phyloP scores from a whole-genome alignment of 257 asterid genomes.

The Primulina eburnea region DNA sequence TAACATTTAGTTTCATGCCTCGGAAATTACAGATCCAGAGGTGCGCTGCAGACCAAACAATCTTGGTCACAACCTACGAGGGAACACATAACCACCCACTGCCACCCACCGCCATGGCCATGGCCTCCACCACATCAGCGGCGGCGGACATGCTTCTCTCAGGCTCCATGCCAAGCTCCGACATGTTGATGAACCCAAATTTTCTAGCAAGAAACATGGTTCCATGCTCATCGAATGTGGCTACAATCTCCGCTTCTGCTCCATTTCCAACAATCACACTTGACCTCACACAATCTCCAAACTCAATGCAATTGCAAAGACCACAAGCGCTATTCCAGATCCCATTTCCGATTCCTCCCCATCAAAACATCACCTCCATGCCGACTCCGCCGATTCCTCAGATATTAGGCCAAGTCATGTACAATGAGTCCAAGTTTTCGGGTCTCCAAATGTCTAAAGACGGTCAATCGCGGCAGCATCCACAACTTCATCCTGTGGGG shows the following conservation, averaged over 20 bases:
- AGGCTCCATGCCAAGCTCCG: constrained; percentile 47
- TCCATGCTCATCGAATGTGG: constrained; percentile 8
- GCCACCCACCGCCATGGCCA: constrained; percentile 75
- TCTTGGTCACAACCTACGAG: constrained; percentile 84
- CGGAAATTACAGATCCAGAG: constrained; percentile 65
- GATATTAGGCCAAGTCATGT: not conserved
- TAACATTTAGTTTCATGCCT: not conserved
- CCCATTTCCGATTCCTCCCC: not conserved
- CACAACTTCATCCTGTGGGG: not conserved
- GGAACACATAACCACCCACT: constrained; percentile 90
- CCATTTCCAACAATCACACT: constrained; percentile 74
- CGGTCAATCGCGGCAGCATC: not conserved
- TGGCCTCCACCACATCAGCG: constrained; percentile 94
- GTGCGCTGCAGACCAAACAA: constrained; percentile 66
- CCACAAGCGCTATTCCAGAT: not conserved
- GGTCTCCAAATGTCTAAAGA: not conserved
- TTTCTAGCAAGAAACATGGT: not conserved
- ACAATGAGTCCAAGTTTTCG: not conserved
- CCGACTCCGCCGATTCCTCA: not conserved
- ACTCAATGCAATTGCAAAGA: not conserved
- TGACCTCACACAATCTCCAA: constrained; percentile 49
- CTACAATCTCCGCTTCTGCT: constrained; percentile 33
- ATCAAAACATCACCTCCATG: not conserved
- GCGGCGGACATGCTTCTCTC: constrained; percentile 96
- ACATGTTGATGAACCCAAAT: not conserved